Conservation (phyloP, 2,329 filamentous ascomycete genomes). For the Ascosphaera apis region DNA sequence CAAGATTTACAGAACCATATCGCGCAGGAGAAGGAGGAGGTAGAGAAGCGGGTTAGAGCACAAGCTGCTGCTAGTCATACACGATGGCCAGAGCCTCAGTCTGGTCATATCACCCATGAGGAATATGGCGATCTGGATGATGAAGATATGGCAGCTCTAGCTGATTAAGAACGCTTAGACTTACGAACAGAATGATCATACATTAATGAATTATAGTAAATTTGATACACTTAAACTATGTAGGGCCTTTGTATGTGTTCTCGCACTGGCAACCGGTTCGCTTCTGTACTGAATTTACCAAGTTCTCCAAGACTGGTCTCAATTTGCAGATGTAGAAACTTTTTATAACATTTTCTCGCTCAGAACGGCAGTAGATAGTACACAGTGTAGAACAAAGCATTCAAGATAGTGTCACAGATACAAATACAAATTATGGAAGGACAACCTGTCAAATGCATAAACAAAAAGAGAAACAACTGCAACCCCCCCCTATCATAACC, state of each 20-base stretch:
- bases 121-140: constrained; percentile 16
- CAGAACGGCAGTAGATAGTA: background rate
- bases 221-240: too few relatives aligned
- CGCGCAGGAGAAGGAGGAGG: constrained; percentile 45
- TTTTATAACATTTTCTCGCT: background rate
- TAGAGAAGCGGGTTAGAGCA: constrained; percentile 44
- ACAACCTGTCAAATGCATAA: constrained; percentile 3
- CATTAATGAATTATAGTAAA: too few relatives aligned
- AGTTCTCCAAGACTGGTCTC: background rate
- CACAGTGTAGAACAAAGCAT: constrained; percentile 1
- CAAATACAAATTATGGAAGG: background rate
- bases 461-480: constrained; percentile 5
- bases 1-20: constrained; percentile 50
- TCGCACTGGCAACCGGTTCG: too few relatives aligned
- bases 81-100: constrained; percentile 2
- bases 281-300: too few relatives aligned
- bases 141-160: constrained; percentile 20
- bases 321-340: background rate
- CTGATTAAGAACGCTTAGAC: too few relatives aligned
- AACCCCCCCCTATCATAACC: constrained; percentile 2
- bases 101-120: constrained; percentile 4
- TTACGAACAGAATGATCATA: too few relatives aligned
- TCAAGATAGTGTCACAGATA: background rate
- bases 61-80: constrained; percentile 16
- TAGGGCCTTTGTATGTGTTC: too few relatives aligned